Evolutionary conservation across 148 eudicot genomes (phyloP).

Genomic region (Cornus suecica): DNA sequence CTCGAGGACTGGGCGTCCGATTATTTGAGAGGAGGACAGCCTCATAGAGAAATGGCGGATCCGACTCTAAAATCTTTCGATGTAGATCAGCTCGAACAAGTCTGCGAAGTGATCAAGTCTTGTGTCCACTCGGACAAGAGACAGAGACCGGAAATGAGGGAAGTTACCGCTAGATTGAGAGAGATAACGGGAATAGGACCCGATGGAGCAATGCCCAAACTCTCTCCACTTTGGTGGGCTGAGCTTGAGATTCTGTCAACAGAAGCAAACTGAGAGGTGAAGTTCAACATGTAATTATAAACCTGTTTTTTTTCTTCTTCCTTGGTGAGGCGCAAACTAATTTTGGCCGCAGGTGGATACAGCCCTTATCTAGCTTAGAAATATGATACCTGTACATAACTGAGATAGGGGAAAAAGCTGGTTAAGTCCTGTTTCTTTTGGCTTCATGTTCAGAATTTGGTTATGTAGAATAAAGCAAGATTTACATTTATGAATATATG

Average conservation of each 20-base stretch:
- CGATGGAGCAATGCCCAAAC: slow-evolving; percentile 60
- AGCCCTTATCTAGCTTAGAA: not conserved
- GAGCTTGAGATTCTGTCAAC: slow-evolving; percentile 59
- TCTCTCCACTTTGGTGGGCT: slow-evolving; percentile 92
- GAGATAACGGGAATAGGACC: slow-evolving; percentile 61
- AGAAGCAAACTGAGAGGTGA: slow-evolving; percentile 32
- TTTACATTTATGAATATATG: not conserved
- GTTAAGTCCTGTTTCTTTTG: not conserved
- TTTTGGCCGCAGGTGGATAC: not conserved
- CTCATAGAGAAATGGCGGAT: slow-evolving; percentile 52
- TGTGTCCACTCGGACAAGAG: slow-evolving; percentile 50
- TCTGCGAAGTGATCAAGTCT: slow-evolving; percentile 53
- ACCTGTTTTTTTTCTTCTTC: not conserved
- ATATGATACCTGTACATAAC: slow-evolving; percentile 1
- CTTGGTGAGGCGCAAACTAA: not conserved
- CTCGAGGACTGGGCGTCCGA: slow-evolving; percentile 65
- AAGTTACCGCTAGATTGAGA: slow-evolving; percentile 53
- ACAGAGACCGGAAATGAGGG: slow-evolving; percentile 57
- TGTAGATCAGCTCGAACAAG: slow-evolving; percentile 43
- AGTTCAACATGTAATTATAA: not conserved
- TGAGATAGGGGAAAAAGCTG: not conserved
- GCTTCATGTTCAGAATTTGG: not conserved
- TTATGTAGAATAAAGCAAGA: not conserved
- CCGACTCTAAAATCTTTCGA: slow-evolving; percentile 57
- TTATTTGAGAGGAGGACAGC: slow-evolving; percentile 41